Evolutionary conservation across 2,329 filamentous ascomycete genomes (phyloP).

Genomic region (Microdochium paspali): DNA sequence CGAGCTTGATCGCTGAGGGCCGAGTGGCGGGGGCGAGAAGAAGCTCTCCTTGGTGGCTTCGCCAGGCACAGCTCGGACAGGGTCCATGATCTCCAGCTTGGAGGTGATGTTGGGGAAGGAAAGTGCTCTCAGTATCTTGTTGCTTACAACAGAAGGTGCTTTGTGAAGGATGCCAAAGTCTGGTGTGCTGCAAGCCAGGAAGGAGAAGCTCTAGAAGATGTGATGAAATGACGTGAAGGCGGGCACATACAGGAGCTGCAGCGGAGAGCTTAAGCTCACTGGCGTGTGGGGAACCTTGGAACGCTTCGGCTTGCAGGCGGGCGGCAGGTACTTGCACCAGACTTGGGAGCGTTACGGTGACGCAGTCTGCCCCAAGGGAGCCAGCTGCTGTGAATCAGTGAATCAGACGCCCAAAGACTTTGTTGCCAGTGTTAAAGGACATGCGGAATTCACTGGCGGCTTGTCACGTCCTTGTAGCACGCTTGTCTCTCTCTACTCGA

Average conservation of each 20-base stretch:
- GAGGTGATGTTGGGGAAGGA: not conserved
- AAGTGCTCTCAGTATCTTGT: too few species aligned
- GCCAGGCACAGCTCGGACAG: conserved; percentile 3
- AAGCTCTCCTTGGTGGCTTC: conserved; percentile 13
- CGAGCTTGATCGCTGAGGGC: conserved; percentile 28
- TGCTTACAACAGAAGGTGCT: too few species aligned
- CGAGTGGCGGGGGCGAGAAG: conserved; percentile 15
- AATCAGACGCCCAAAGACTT: too few species aligned
- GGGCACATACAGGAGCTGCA: not conserved
- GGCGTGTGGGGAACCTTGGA: not conserved
- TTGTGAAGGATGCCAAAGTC: too few species aligned
- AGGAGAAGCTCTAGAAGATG: not conserved
- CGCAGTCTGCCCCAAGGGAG: too few species aligned
- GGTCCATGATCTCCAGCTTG: not conserved
- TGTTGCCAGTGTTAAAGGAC: too few species aligned
- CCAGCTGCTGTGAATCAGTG: too few species aligned
- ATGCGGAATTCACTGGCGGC: too few species aligned
- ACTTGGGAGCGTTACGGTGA: too few species aligned
- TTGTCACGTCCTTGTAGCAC: too few species aligned
- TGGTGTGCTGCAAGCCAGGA: not conserved
- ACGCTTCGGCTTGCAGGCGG: not conserved
- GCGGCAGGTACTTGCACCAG: too few species aligned
- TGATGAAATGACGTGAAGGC: not conserved
- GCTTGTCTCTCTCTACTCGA: too few species aligned
- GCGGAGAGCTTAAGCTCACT: not conserved